These are phyloP conservation scores for Botrytis cinerea DNA, from an alignment of 2,329 filamentous ascomycete genomes.

Conservation along the genomic window DNA sequence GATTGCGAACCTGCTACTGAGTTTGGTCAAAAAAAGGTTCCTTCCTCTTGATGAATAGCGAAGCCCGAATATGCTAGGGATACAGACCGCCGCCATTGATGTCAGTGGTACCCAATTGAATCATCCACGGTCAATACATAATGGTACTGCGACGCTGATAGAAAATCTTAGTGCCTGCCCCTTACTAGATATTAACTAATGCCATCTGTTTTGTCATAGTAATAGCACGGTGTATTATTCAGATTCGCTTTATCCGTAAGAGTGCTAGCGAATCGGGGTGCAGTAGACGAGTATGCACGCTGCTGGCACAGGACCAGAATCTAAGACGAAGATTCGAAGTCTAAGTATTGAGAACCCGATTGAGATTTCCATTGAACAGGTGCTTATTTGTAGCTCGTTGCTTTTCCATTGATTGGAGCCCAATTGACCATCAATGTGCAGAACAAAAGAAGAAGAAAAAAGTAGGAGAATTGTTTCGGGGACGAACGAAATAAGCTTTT, in stretches of 20 bases:
- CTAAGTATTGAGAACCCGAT: too few relatives aligned
- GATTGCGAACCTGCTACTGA: neutral
- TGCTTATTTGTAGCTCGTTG: neutral
- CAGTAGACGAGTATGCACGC: neutral
- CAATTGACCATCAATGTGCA: neutral
- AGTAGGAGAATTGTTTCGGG: neutral
- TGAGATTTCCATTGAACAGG: neutral
- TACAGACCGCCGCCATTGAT: conserved; percentile 7
- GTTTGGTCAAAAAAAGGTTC: neutral
- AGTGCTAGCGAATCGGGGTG: neutral
- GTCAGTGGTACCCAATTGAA: neutral
- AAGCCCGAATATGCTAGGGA: neutral
- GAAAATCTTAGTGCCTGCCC: neutral
- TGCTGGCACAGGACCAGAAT: neutral
- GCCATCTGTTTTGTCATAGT: neutral
- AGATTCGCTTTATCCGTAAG: neutral
- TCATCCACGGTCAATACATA: neutral
- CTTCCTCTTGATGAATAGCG: neutral
- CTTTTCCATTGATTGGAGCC: neutral
- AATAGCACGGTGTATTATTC: neutral
- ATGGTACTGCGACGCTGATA: neutral
- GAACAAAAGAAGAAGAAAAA: neutral
- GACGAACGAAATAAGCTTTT: conserved; percentile 18
- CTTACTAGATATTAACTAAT: neutral
- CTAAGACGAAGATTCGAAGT: neutral